phyloP scores from a whole-genome alignment of 305 asterid species.

The Fraxinus paxiana region DNA sequence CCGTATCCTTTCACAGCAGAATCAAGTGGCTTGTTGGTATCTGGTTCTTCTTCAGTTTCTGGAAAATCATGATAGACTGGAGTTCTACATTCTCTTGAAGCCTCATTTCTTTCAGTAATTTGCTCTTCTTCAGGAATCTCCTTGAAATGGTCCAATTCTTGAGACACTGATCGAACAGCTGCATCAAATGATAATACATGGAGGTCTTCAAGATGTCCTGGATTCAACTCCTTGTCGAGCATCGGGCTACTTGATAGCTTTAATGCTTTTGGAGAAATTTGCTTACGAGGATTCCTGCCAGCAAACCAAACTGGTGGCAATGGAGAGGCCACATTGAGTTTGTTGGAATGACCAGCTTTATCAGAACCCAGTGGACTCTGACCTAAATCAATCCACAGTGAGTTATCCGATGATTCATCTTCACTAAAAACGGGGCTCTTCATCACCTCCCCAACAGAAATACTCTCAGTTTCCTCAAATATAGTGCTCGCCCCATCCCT shows the following conservation, averaged over 20 bases:
- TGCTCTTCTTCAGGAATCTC: slow-evolving; percentile 62
- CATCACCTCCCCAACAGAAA: slow-evolving; percentile 86
- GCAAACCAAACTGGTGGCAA: slow-evolving; percentile 86
- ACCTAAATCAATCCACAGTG: slow-evolving; percentile 93
- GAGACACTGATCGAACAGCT: slow-evolving; percentile 82
- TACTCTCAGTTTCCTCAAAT: slow-evolving; percentile 80
- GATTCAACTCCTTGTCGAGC: slow-evolving; percentile 50
- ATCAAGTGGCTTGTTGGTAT: slow-evolving; percentile 28
- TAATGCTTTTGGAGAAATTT: slow-evolving; percentile 61
- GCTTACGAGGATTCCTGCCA: slow-evolving; percentile 50
- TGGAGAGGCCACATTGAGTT: slow-evolving; percentile 59
- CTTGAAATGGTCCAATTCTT: slow-evolving; percentile 63
- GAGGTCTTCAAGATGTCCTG: slow-evolving; percentile 37
- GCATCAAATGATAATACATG: slow-evolving; percentile 79
- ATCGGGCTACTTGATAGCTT: slow-evolving; percentile 58
- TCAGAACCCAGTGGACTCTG: slow-evolving; percentile 77
- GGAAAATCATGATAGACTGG: slow-evolving; percentile 30
- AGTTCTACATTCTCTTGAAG: slow-evolving; percentile 20
- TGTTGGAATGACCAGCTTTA: slow-evolving; percentile 49
- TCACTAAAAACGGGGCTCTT: slow-evolving; percentile 92
- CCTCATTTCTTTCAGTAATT: slow-evolving; percentile 25
- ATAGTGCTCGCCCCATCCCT: slow-evolving; percentile 90
- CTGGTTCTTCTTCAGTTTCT: slow-evolving; percentile 69
- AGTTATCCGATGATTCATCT: slow-evolving; percentile 88
- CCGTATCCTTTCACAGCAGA: slow-evolving; percentile 25